Evolutionary conservation across 768 basidiomycete genomes (phyloP), one percentile per base, ranked within the genome.

Genomic region (Terana coerulea): DNA sequence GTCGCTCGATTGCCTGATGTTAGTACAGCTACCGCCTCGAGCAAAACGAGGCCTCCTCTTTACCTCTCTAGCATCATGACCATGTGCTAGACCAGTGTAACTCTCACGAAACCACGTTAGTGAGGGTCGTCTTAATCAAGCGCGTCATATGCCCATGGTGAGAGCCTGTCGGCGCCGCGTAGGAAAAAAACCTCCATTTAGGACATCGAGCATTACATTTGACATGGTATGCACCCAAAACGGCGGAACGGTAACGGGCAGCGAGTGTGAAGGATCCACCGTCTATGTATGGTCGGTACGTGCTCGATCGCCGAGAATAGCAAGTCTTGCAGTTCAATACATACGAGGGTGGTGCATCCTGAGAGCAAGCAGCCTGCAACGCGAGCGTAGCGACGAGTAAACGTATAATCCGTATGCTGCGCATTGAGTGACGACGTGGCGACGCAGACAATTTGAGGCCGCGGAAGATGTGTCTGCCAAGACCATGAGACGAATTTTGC

Each of bases 281-380:
- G 2, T 22, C 11, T 47, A 40, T 43, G 54, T 56, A 42, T 36
- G 48, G 39, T n/a, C 25, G 30, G 30, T 21, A 26, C 47, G 41
- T 5, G 48, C 52, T 45, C 56, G 49, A 34, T 25, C 2, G 25
- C 53, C 56, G n/a, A 47, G 48, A 54, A 57, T 57, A 57, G 56
- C 56, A 57, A 43, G 56, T 57, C 52, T 57, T 39, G 56, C 56
- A 57, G 56, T 57, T 57, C 47, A 42, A 35, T 15, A 29, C 52
- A 42, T 47, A 45, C 51, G 56, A 25, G 26, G 25, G 56, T 54
- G 56, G 52, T 45, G 49, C 48, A 30, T 34, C 51, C 47, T 53
- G 52, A 57, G 55, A 57, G 55, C 22, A 40, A 33, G 10, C 4
- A 30, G 19, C 51, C 30, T 21, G n/a, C 34, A 29, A 24, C 51